phyloP scores from a whole-genome alignment of 441 rosid species.

The Cnidoscolus chayamansa region DNA sequence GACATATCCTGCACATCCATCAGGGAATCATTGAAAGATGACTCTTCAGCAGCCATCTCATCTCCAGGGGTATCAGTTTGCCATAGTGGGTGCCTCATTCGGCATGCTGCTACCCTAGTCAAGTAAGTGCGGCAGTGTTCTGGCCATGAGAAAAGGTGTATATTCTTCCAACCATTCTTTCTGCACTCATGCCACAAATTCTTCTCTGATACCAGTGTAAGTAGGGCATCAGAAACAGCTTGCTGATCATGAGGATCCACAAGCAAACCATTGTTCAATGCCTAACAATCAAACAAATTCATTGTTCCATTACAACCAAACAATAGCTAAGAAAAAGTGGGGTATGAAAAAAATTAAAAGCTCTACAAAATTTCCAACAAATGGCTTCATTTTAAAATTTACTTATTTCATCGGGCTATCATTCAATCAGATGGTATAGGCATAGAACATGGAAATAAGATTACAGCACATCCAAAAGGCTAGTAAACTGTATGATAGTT shows the following conservation, averaged over 20 bases:
- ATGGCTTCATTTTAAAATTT: not conserved
- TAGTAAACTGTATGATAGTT: not conserved
- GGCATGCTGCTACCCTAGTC: constrained; percentile 87
- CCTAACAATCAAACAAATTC: constrained; percentile 38
- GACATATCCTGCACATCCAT: constrained; percentile 94
- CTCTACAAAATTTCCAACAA: constrained; percentile 13
- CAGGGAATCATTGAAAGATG: constrained; percentile 82
- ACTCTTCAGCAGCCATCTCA: constrained; percentile 53
- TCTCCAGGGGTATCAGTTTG: constrained; percentile 78
- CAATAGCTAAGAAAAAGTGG: not conserved
- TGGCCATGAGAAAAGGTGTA: constrained; percentile 95
- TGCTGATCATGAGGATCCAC: constrained; percentile 94
- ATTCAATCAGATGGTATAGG: not conserved
- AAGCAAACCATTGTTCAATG: constrained; percentile 84
- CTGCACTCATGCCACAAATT: constrained; percentile 83
- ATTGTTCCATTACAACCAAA: not conserved
- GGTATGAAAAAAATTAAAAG: not conserved
- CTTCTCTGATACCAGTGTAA: constrained; percentile 90
- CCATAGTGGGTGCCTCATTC: constrained; percentile 97
- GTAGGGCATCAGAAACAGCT: constrained; percentile 79
- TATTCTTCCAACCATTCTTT: constrained; percentile 94
- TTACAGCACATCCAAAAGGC: not conserved
- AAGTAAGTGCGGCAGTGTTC: constrained; percentile 98
- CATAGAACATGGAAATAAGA: not conserved
- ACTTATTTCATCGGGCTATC: not conserved